Evolutionary conservation across 2,329 filamentous ascomycete genomes (phyloP), one percentile per base, ranked within the genome.

Genomic region (Sodiomyces alkalinus): DNA sequence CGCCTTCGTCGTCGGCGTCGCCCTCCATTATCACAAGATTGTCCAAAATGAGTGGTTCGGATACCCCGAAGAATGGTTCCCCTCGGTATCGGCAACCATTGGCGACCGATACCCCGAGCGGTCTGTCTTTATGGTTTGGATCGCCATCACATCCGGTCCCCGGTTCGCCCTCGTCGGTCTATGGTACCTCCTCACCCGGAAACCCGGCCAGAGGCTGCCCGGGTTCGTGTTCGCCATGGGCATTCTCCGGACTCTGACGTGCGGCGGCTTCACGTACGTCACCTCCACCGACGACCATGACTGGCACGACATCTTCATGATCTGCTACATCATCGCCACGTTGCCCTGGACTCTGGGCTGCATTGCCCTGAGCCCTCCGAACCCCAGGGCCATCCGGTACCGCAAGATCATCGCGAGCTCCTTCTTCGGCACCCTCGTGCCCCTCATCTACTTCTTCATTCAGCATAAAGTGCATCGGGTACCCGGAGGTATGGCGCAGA

Each of bases 251-350:
- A 94, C 87, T 7, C 58, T 96, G 33, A 93, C 85, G 4, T 98
- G 90, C 47, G 90, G 87, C 42, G 90, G 90, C 33, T 98, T 90
- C 87, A 94, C 90, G 29, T 98, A 96, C 53, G 75, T 98, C 36
- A 98, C 90, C 16, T 96, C 90, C 36, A 98, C 90, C 23, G 90
- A 98, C 50, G 83, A 96, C 51, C 90, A 98, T 53, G 75, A 92
- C 54, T 96, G 85, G 86, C 90, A 98, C 52, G 90, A 98, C 47
- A 87, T 96, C 37, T 87, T 98, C 52, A 98, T 98, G 90, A 94
- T 98, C 42, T 92, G 85, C 10, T 98, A 98, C 53, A 64, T 98
- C 31, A 77, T 98, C 25, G 80, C 83, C 19, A 96, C 90, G 3
- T 63, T 98, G 30, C 90, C 90, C 2, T 98, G 90, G 90, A 98